phyloP scores from a whole-genome alignment of 2,329 filamentous ascomycete genomes.

The Bimuria novae-zelandiae region DNA sequence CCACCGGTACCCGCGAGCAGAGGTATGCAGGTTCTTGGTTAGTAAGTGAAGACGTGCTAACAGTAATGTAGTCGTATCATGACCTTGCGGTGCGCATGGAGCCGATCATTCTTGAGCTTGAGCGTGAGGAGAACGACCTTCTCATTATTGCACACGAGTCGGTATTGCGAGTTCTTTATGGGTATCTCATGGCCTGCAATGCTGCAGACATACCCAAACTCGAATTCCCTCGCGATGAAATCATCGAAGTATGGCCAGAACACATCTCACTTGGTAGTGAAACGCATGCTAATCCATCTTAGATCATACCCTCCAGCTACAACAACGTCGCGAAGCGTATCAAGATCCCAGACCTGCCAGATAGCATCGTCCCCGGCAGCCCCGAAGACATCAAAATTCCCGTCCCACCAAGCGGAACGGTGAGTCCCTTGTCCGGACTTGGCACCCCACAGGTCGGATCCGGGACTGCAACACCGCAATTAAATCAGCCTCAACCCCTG shows the following conservation, averaged over 20 bases:
- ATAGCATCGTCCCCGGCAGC: constrained; percentile 72
- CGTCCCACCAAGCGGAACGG: constrained; percentile 63
- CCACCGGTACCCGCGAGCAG: constrained; percentile 91
- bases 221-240: constrained; percentile 93
- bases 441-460: constrained; percentile 42
- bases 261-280: neutral
- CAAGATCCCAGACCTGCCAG: constrained; percentile 72
- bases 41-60: neutral
- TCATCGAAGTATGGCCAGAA: constrained; percentile 72
- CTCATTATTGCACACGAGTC: constrained; percentile 98
- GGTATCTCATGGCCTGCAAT: constrained; percentile 98
- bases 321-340: constrained; percentile 95
- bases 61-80: constrained; percentile 77
- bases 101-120: constrained; percentile 95
- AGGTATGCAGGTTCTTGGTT: constrained; percentile 59
- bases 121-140: constrained; percentile 96
- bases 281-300: constrained; percentile 8
- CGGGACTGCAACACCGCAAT: constrained; percentile 32
- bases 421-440: constrained; percentile 50
- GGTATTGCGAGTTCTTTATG: constrained; percentile 94
- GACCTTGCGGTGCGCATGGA: constrained; percentile 97
- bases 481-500: constrained; percentile 25
- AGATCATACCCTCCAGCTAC: constrained; percentile 95
- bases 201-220: constrained; percentile 91
- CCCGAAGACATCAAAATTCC: constrained; percentile 83